A percentile compares a stretch with the other conserved stretches of the same genome.
phyloP scores from a whole-genome alignment of 805 yeast species.

The Groenewaldozyma salmanticensis region DNA sequence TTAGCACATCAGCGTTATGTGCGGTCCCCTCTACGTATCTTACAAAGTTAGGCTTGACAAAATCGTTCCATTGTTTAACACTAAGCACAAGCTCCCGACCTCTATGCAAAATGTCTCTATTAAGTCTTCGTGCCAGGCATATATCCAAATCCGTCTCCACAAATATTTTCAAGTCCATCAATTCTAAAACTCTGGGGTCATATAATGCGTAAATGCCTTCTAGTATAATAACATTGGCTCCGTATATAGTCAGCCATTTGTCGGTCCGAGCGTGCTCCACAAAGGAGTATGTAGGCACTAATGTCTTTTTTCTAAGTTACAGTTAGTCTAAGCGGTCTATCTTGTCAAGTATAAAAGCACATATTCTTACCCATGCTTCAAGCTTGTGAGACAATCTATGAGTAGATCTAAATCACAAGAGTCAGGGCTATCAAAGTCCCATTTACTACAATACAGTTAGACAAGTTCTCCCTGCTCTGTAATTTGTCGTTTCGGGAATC shows the following conservation, averaged over 20 bases:
- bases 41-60: slow-evolving; percentile 89
- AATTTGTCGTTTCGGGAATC: slow-evolving; percentile 5
- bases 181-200: slow-evolving; percentile 53
- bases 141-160: slow-evolving; percentile 93
- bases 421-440: slow-evolving; percentile 82
- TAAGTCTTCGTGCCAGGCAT: slow-evolving; percentile 79
- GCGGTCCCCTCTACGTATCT: slow-evolving; percentile 64
- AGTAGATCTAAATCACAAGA: slow-evolving; percentile 73
- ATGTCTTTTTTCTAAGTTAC: slow-evolving; percentile 31
- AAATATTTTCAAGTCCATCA: slow-evolving; percentile 80
- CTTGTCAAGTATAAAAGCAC: no score
- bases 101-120: slow-evolving; percentile 76
- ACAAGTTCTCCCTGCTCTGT: slow-evolving; percentile 12
- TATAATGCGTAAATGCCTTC: slow-evolving; percentile 86
- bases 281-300: slow-evolving; percentile 66
- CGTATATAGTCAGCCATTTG: slow-evolving; percentile 68
- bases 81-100: slow-evolving; percentile 81
- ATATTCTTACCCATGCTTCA: slow-evolving; percentile 62
- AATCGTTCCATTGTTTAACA: slow-evolving; percentile 78
- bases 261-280: slow-evolving; percentile 49
- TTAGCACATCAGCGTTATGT: slow-evolving; percentile 71
- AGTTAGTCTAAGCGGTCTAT: no score
- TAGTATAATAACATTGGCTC: slow-evolving; percentile 85
- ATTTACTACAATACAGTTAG: slow-evolving; percentile 33
- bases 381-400: slow-evolving; percentile 47